Percentiles rank a stretch among this genome's conserved stretches.
Evolutionary conservation across 768 basidiomycete species (phyloP).

Genomic region (Neoboletus brunneissimus): DNA sequence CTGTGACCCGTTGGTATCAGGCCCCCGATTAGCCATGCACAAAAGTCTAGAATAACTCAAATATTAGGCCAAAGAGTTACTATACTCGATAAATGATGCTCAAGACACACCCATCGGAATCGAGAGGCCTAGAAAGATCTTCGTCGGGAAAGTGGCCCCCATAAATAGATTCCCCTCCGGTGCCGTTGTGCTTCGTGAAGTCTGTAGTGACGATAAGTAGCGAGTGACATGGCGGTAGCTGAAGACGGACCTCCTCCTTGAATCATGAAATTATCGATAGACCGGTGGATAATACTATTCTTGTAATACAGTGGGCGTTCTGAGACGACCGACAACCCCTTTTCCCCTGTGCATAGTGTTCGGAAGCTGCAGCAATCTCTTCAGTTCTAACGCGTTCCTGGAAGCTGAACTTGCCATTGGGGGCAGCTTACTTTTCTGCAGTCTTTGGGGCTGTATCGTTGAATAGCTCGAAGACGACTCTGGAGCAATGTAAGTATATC

Average conservation of each 20-base stretch:
- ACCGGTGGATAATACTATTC: slow-evolving; percentile 71
- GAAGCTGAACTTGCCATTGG: not conserved
- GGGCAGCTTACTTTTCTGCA: slow-evolving; percentile 63
- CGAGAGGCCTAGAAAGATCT: slow-evolving; percentile 59
- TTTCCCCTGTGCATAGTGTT: slow-evolving; percentile 82
- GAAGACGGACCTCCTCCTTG: slow-evolving; percentile 65
- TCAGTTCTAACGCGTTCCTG: slow-evolving; percentile 9
- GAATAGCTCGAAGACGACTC: slow-evolving; percentile 75
- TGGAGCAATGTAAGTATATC: slow-evolving; percentile 28
- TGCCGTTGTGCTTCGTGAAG: slow-evolving; percentile 76
- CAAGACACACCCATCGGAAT: slow-evolving; percentile 55
- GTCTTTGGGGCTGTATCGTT: slow-evolving; percentile 72
- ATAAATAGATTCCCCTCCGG: slow-evolving; percentile 81
- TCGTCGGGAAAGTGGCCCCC: slow-evolving; percentile 76
- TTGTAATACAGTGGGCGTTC: slow-evolving; percentile 83
- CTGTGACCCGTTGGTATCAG: slow-evolving; percentile 82
- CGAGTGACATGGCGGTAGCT: not conserved
- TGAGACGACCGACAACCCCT: slow-evolving; percentile 61
- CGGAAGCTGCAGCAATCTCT: slow-evolving; percentile 58
- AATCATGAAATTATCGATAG: slow-evolving; percentile 77
- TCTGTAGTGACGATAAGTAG: slow-evolving; percentile 39
- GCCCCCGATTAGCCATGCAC: slow-evolving; percentile 88
- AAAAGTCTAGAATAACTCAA: slow-evolving; percentile 47
- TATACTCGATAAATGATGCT: not conserved
- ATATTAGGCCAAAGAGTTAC: not conserved